A percentile compares a stretch with the other conserved stretches of the same genome.
phyloP scores from a whole-genome alignment of 2,329 filamentous ascomycete species.

The Nothophoma quercina region DNA sequence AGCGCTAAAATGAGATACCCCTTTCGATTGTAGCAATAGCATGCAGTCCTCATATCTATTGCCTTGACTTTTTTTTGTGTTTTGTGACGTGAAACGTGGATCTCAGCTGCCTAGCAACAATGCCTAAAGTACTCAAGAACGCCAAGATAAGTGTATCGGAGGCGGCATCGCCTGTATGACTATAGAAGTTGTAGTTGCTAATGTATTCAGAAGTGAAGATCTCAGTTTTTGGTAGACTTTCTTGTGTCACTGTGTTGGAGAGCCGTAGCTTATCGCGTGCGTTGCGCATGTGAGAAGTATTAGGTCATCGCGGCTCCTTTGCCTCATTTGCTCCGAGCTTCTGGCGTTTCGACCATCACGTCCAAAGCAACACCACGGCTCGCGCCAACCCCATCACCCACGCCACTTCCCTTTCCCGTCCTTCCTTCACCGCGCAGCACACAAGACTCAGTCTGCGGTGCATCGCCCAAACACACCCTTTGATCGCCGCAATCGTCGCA shows the following conservation, averaged over 20 bases:
- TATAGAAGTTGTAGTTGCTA: neutral
- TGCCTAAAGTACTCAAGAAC: neutral
- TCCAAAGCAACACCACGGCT: conserved; percentile 37
- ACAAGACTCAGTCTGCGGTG: conserved; percentile 17
- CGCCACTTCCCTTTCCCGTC: conserved; percentile 38
- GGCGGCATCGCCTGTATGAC: neutral
- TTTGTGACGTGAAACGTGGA: conserved; percentile 15
- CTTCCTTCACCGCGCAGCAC: conserved; percentile 38
- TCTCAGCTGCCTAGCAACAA: conserved; percentile 9
- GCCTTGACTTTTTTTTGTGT: neutral
- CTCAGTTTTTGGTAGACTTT: neutral
- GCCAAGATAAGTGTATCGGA: neutral
- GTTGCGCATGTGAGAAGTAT: conserved; percentile 20
- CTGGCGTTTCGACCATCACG: conserved; percentile 34
- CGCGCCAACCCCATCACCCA: conserved; percentile 43
- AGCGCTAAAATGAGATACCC: conserved; percentile 44
- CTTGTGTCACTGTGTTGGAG: conserved; percentile 10
- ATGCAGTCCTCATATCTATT: conserved; percentile 3
- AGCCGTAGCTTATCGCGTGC: conserved; percentile 17
- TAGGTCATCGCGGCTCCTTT: conserved; percentile 21
- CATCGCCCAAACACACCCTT: conserved; percentile 19
- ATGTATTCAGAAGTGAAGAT: neutral
- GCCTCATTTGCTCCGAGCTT: conserved; percentile 25
- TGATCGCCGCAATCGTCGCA: conserved; percentile 33
- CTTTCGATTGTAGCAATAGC: conserved; percentile 16